These are phyloP conservation scores for Plasmodium yoelii DNA, from an alignment of 169 alveolate genomes.

Conservation along the genomic window DNA sequence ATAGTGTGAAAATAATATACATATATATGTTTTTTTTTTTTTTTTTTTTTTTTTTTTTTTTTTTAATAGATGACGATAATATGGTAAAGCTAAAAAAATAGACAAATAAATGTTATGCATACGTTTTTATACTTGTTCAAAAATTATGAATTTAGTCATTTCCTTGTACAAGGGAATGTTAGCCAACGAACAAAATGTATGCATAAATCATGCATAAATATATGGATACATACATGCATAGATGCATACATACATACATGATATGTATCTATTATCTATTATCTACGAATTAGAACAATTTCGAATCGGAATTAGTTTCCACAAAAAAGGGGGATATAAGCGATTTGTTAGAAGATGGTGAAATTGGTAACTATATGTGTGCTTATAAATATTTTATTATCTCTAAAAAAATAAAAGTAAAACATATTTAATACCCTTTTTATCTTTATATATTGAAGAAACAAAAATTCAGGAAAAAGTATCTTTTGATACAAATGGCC, in stretches of 20 bases:
- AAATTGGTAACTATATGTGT: slow-evolving; percentile 22
- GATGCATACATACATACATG: not conserved
- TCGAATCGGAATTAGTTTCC: not conserved
- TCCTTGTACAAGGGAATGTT: no score
- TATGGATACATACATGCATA: not conserved
- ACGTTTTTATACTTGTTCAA: not conserved
- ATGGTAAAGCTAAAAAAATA: slow-evolving; percentile 1
- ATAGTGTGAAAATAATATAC: not conserved
- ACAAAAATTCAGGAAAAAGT: slow-evolving; percentile 2
- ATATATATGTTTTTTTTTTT: slow-evolving; percentile 16
- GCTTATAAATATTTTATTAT: not conserved
- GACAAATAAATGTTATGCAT: not conserved
- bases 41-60: slow-evolving; percentile 20
- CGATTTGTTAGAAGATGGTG: not conserved
- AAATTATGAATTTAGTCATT: no score
- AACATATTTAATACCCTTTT: not conserved
- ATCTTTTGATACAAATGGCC: slow-evolving; percentile 46
- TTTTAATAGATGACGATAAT: slow-evolving; percentile 45
- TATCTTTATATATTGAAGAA: slow-evolving; percentile 8
- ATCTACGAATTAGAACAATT: slow-evolving; percentile 21
- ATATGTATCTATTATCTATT: slow-evolving; percentile 8
- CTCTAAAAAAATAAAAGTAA: not conserved
- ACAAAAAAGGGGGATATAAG: slow-evolving; percentile 1
- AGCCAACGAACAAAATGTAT: no score
- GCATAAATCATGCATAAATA: no score